Conservation (phyloP, 257 asterid genomes). For the Fraxinus quadrangulata region DNA sequence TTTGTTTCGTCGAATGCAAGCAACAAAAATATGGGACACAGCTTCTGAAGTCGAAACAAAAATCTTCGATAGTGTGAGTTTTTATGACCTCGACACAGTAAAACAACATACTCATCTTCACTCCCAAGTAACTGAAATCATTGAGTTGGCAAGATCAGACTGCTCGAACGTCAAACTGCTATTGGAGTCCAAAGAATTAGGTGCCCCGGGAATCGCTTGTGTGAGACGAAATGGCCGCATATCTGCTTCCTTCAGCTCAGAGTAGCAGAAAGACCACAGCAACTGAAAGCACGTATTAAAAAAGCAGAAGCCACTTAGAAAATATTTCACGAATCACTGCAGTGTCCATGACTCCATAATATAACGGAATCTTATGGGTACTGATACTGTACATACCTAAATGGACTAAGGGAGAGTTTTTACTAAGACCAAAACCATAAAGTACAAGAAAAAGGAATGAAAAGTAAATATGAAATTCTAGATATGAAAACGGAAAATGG, state of each 20-base stretch:
- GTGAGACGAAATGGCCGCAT: conserved; percentile 56
- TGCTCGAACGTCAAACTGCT: conserved; percentile 56
- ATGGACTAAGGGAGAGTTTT: not conserved
- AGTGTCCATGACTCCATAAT: too few species aligned
- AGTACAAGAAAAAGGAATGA: not conserved
- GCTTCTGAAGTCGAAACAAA: conserved; percentile 16
- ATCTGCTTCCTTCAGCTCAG: conserved; percentile 71
- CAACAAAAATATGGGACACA: conserved; percentile 14
- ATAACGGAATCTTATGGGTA: too few species aligned
- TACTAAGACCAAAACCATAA: not conserved
- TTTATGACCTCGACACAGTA: not conserved
- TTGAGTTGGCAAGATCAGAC: conserved; percentile 83
- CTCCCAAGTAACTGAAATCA: conserved; percentile 81
- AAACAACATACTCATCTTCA: conserved; percentile 27
- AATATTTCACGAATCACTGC: not conserved
- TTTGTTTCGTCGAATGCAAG: conserved; percentile 17
- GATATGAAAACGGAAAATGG: not conserved
- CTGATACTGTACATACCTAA: too few species aligned
- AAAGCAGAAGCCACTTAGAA: conserved; percentile 8
- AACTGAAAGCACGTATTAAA: conserved; percentile 44
- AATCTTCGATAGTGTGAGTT: conserved; percentile 27
- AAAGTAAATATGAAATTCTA: not conserved
- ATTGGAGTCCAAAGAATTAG: conserved; percentile 52
- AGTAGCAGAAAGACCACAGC: conserved; percentile 81
- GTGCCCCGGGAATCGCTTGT: conserved; percentile 79